Base-by-base conservation (phyloP, 2,329 filamentous ascomycete species). In the Chaetomium sp. region DNA sequence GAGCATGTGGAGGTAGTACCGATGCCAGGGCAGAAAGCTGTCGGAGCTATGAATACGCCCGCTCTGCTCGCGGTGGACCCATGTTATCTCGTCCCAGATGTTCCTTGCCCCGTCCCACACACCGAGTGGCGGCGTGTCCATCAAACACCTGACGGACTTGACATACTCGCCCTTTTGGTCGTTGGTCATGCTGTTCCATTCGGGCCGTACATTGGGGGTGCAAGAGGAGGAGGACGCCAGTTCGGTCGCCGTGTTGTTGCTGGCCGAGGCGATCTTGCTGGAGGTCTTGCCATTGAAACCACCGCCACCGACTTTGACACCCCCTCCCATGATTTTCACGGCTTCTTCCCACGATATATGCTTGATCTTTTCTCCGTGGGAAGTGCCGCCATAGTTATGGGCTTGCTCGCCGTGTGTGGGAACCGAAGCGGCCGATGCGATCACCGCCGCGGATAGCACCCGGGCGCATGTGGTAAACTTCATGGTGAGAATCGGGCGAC, bases 31-130 rank as follows among this genome's bases (percentile, higher is more conserved):
- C 47, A 60, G 57, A 21, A 60, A 60, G 5, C 12, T 42, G 47
- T 60, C 57, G 47, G 42, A 12, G 19, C 31, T 31, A 23, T 60
- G 57, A 47, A 60, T 60, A 29, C 47, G 31, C 13, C 4, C 31
- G 45, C 12, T 60, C 25, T 38, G 29, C n/a, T 51, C 29, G 47
- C 51, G 21, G 19, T 60, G 57, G 2, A 51, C 47, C 57, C 57
- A 60, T 6, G 57, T n/a, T 1, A 60, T 53, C 31, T 60, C 57
- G 21, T 60, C 57, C 57, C 57, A 60, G 57, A 60, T 51, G 47
- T 33, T 60, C 21, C 29, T 38, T 13, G 57, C 57, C 23, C 53
- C 27, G 47, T 12, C 31, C 57, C 57, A 60, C 2, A 60, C 57
- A 2, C 57, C 57, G 1, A 60, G 45, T 6, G 57, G 57, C 12